A percentile compares a stretch with the other conserved stretches of the same genome.
These are phyloP conservation scores for Teunomyces lycoperdinae DNA, from an alignment of 805 yeast genomes.

Conservation along the genomic window DNA sequence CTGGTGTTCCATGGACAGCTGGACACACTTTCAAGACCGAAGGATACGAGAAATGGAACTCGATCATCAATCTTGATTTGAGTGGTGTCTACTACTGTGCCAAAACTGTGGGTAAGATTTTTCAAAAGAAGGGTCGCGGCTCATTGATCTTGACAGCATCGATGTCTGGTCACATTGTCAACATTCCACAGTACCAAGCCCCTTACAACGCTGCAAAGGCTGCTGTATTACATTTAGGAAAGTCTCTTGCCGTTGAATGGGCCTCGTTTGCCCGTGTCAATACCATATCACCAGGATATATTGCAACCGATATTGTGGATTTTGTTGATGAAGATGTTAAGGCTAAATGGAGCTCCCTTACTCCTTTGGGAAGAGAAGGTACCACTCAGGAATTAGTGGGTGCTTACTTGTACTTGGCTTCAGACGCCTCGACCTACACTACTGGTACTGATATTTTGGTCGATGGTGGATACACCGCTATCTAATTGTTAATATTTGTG, in stretches of 20 bases:
- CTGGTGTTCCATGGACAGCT: conserved; percentile 53
- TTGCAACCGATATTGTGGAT: conserved; percentile 38
- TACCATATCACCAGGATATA: conserved; percentile 44
- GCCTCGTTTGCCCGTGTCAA: conserved; percentile 46
- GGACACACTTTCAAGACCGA: conserved; percentile 48
- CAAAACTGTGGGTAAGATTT: conserved; percentile 39
- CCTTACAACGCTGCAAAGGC: conserved; percentile 49
- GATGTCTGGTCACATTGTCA: conserved; percentile 48
- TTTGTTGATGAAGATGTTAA: conserved; percentile 33
- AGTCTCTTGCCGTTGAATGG: conserved; percentile 47
- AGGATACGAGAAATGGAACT: conserved; percentile 33
- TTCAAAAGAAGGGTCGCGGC: conserved; percentile 39
- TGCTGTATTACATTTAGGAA: conserved; percentile 41
- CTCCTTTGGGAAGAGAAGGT: conserved; percentile 48
- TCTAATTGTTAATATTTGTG: not conserved
- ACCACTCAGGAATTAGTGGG: conserved; percentile 44
- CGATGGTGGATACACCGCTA: conserved; percentile 43
- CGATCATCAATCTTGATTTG: conserved; percentile 39
- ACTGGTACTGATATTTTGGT: conserved; percentile 46
- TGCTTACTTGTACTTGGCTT: conserved; percentile 44
- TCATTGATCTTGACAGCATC: conserved; percentile 45
- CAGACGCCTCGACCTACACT: conserved; percentile 42
- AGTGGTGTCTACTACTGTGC: conserved; percentile 45
- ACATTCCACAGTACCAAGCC: conserved; percentile 45
- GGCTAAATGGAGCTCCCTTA: conserved; percentile 38